Conservation (phyloP, 768 basidiomycete genomes). For the Tephrocybe sp. region DNA sequence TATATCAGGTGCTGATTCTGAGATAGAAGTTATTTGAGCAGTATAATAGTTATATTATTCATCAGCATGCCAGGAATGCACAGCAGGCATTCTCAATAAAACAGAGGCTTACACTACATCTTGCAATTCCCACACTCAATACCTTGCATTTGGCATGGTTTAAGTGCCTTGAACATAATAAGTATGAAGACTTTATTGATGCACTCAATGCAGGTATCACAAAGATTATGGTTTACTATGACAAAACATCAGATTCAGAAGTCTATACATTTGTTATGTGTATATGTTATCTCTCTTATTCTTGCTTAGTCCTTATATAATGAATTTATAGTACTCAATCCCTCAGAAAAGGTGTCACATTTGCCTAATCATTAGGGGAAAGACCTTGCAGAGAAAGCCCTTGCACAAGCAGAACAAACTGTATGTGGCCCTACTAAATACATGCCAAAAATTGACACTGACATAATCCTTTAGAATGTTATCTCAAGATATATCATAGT, state of each 20-base stretch:
- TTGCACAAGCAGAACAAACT: no score
- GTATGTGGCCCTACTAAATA: no score
- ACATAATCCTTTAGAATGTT: no score
- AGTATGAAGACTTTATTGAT: slow-evolving; percentile 17
- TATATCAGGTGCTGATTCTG: no score
- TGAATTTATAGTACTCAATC: no score
- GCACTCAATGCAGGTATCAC: slow-evolving; percentile 18
- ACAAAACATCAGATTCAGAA: slow-evolving; percentile 24
- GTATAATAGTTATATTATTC: no score
- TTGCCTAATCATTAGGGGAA: not conserved
- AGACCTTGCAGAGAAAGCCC: not conserved
- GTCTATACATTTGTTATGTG: slow-evolving; percentile 27
- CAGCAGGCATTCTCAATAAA: slow-evolving; percentile 11
- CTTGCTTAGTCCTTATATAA: no score
- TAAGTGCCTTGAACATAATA: slow-evolving; percentile 7
- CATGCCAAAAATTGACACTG: no score
- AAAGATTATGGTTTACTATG: slow-evolving; percentile 27
- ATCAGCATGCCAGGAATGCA: slow-evolving; percentile 5
- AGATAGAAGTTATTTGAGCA: no score
- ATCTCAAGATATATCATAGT: no score
- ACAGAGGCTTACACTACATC: slow-evolving; percentile 20
- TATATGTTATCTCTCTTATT: no score
- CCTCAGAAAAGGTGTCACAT: not conserved
- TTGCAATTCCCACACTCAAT: slow-evolving; percentile 24
- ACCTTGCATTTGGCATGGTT: slow-evolving; percentile 23